Base-by-base conservation (phyloP, 202 grass and related monocot genomes). In the Miscanthus sacchariflorus region DNA sequence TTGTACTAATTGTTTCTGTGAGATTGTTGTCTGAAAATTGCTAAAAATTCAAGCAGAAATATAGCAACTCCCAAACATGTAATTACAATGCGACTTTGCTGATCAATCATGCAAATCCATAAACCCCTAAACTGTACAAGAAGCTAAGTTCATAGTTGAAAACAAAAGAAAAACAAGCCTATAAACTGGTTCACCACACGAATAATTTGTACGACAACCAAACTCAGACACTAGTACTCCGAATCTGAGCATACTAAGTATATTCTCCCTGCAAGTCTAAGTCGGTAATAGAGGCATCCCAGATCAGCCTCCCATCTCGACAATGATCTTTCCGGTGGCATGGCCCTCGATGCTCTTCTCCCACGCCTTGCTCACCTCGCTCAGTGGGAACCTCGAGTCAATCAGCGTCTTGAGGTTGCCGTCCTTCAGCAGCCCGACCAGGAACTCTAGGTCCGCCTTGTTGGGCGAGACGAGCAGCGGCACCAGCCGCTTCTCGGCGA, bases 281-380 rank as follows among this genome's bases (percentile, higher is more conserved):
- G 5, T 9, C 6, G 17, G 14, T 52, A 66, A 79, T 12, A 23
- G 23, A 7, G 6, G 18, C 81, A 23, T 6, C 61, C 75, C 19
- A 12, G 9, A 61, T 91, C 68, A 89, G 4, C 17, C 33, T 85
- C 83, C 19, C 25, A 91, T 84, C 70, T 95, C 90, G 5, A 98
- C 72, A 27, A 95, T 70, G 43, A 98, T 91, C 86, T 98, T 98
- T 18, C 95, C 95, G 4, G 95, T 98, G 9, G 90, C 86, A 23
- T 95, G 95, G 9, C 93, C 91, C 23, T 93, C 93, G 28, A 93
- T 95, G 84, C 95, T 98, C 93, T 66, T 95, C 18, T 86, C 78
- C 91, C 95, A 98, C 0, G 91, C 91, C 70, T 94, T 91, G 13
- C 65, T 35, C 0, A 75, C 91, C 5, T 95, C 91, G 33, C 81